phyloP scores from a whole-genome alignment of 2,329 filamentous ascomycete species.

The Metarhizium album region DNA sequence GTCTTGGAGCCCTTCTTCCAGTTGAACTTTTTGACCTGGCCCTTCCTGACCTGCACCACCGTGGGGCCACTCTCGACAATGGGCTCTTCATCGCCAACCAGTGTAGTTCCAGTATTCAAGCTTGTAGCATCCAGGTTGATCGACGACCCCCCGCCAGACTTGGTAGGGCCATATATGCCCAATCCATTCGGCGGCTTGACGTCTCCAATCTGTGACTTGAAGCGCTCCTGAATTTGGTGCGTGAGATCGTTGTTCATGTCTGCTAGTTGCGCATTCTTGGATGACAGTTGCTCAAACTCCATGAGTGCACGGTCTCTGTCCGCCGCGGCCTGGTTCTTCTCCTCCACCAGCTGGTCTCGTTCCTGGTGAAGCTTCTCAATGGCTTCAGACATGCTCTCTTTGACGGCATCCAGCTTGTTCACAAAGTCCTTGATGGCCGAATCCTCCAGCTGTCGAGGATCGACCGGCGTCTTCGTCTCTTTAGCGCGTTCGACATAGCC shows the following conservation, averaged over 20 bases:
- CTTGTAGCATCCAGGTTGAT: conserved; percentile 42
- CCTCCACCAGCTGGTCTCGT: conserved; percentile 72
- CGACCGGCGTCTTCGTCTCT: conserved; percentile 67
- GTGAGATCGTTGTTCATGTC: conserved; percentile 95
- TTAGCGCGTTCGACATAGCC: conserved; percentile 83
- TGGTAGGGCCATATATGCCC: conserved; percentile 45
- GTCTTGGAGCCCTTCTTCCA: conserved; percentile 97
- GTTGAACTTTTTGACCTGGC: conserved; percentile 91
- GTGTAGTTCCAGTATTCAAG: conserved; percentile 45
- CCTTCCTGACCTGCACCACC: conserved; percentile 89
- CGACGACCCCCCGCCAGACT: conserved; percentile 35
- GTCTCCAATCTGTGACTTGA: conserved; percentile 64
- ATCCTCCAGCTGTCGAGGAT: conserved; percentile 74
- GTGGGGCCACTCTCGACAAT: conserved; percentile 69
- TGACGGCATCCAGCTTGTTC: conserved; percentile 55
- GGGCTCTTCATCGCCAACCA: conserved; percentile 56
- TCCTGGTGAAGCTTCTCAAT: conserved; percentile 56
- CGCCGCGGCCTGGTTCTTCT: conserved; percentile 69
- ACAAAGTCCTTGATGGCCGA: conserved; percentile 87
- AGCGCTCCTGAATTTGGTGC: conserved; percentile 84
- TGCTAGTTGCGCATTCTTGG: conserved; percentile 86
- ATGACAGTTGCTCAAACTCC: conserved; percentile 90
- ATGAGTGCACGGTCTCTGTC: conserved; percentile 89
- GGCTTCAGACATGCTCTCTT: conserved; percentile 43
- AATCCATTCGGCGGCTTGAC: conserved; percentile 41